phyloP scores from a whole-genome alignment of 2,329 filamentous ascomycete genomes.

The Fusarium sp. region DNA sequence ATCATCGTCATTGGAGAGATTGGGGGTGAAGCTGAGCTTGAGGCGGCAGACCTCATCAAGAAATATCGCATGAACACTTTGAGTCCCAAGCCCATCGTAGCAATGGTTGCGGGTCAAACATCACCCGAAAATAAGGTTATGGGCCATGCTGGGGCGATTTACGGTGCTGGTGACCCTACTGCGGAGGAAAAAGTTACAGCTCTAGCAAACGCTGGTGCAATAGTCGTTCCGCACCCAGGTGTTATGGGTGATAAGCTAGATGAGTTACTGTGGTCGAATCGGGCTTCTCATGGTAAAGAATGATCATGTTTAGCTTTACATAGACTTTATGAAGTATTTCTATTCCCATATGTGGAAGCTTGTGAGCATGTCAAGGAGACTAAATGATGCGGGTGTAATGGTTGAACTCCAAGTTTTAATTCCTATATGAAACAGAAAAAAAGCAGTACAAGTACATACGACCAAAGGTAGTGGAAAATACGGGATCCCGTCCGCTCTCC shows the following conservation, averaged over 20 bases:
- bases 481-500: slow-evolving; percentile 5
- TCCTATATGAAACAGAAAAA: no score
- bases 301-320: no score
- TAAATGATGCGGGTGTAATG: no score
- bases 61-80: slow-evolving; percentile 67
- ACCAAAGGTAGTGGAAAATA: neutral
- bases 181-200: slow-evolving; percentile 52
- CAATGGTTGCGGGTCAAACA: slow-evolving; percentile 73
- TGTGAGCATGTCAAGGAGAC: no score
- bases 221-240: slow-evolving; percentile 56
- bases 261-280: slow-evolving; percentile 40
- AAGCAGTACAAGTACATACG: neutral
- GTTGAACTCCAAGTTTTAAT: no score
- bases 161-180: slow-evolving; percentile 48
- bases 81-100: slow-evolving; percentile 73
- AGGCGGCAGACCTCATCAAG: slow-evolving; percentile 77
- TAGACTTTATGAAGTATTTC: no score
- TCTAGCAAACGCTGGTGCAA: slow-evolving; percentile 52
- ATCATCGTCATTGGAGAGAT: slow-evolving; percentile 80
- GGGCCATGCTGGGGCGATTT: slow-evolving; percentile 78
- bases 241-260: slow-evolving; percentile 54
- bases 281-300: neutral
- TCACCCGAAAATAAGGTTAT: slow-evolving; percentile 73
- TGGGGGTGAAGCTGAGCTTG: slow-evolving; percentile 75
- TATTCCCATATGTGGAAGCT: no score